Conservation (phyloP, 768 basidiomycete genomes). For the Austroboletus eburneus region DNA sequence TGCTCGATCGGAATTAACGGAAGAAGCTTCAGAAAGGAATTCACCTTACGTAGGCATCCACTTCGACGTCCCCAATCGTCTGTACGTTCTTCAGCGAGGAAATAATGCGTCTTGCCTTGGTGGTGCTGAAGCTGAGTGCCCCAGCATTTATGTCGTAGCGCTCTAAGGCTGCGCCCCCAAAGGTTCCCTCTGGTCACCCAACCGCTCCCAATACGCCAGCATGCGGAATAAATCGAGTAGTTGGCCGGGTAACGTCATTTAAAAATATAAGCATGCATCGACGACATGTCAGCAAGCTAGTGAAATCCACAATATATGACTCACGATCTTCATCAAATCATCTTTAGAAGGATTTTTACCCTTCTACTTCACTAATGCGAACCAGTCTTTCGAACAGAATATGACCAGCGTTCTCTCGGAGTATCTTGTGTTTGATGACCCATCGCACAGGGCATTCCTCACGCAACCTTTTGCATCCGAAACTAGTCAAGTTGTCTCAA, state of each 20-base stretch:
- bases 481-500: no score
- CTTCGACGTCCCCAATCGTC: slow-evolving; percentile 21
- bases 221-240: slow-evolving; percentile 34
- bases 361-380: slow-evolving; percentile 23
- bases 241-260: slow-evolving; percentile 29
- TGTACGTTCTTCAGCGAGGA: slow-evolving; percentile 23
- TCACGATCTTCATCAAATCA: slow-evolving; percentile 30
- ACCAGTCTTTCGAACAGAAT: slow-evolving; percentile 35
- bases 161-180: no score
- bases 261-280: not conserved
- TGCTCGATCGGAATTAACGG: no score
- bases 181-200: not conserved
- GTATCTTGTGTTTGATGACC: slow-evolving; percentile 9
- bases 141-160: slow-evolving; percentile 12
- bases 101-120: slow-evolving; percentile 12
- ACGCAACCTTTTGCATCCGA: no score
- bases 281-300: no score
- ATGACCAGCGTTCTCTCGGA: slow-evolving; percentile 17
- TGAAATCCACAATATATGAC: slow-evolving; percentile 1
- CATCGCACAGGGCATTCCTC: slow-evolving; percentile 23
- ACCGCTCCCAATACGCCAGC: not conserved
- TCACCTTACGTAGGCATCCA: slow-evolving; percentile 23
- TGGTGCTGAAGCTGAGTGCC: slow-evolving; percentile 18
- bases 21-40: no score
- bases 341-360: slow-evolving; percentile 19